Evolutionary conservation across 306 rosid genomes (phyloP).

Genomic region (Dalbergia oliveri): DNA sequence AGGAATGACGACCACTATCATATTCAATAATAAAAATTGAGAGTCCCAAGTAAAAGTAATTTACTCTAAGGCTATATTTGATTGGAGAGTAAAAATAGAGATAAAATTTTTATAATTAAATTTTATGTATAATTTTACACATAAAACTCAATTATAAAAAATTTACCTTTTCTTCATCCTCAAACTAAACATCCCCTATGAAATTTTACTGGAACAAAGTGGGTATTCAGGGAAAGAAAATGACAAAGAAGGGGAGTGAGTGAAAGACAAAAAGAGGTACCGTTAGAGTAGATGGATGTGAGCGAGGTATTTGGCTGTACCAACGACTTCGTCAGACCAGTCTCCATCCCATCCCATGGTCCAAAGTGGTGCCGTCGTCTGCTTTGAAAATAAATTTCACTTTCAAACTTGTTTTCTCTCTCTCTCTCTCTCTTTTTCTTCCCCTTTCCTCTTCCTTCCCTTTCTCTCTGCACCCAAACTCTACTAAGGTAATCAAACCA

Average conservation of each 20-base stretch:
- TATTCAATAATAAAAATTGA: too few relatives aligned
- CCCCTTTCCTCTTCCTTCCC: not conserved
- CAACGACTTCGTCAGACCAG: conserved; percentile 39
- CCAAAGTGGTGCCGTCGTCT: conserved; percentile 18
- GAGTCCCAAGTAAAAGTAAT: too few relatives aligned
- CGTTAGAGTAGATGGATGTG: conserved; percentile 42
- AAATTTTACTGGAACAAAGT: too few relatives aligned
- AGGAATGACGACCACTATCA: too few relatives aligned
- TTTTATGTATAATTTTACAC: too few relatives aligned
- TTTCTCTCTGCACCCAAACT: not conserved
- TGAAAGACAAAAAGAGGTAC: conserved; percentile 41
- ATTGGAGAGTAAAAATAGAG: too few relatives aligned
- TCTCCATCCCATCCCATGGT: conserved; percentile 7
- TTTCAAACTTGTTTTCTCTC: not conserved
- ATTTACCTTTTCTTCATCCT: too few relatives aligned
- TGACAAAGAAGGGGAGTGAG: not conserved
- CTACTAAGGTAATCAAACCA: not conserved
- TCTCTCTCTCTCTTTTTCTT: not conserved
- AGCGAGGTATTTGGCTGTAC: not conserved
- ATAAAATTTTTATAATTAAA: too few relatives aligned
- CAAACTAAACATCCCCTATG: too few relatives aligned
- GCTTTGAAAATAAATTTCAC: not conserved
- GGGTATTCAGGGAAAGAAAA: too few relatives aligned
- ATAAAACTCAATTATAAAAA: too few relatives aligned
- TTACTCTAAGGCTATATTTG: too few relatives aligned